Percentiles rank a stretch among this genome's conserved stretches.
phyloP scores from a whole-genome alignment of 805 yeast genomes.

The Pichia cabralensis region DNA sequence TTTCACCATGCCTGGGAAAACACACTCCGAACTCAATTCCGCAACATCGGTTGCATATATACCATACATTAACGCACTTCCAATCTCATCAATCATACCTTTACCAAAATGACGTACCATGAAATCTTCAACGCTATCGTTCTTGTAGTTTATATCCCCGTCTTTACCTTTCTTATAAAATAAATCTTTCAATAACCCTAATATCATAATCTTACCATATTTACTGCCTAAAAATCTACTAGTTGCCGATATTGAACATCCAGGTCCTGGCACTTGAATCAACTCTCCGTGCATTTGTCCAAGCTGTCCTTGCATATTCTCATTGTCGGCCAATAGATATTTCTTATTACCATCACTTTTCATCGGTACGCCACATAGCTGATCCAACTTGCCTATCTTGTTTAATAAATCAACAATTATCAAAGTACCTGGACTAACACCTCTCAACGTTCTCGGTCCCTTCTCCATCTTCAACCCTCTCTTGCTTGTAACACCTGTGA shows the following conservation, averaged over 20 bases:
- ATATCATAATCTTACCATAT: conserved; percentile 11
- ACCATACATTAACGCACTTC: conserved; percentile 82
- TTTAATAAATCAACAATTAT: conserved; percentile 51
- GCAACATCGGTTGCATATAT: conserved; percentile 80
- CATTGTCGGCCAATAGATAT: conserved; percentile 38
- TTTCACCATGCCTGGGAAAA: conserved; percentile 44
- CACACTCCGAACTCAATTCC: conserved; percentile 53
- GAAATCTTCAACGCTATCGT: conserved; percentile 39
- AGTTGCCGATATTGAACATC: conserved; percentile 29
- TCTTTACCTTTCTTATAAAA: not conserved
- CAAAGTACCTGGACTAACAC: conserved; percentile 69
- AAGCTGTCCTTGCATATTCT: conserved; percentile 13
- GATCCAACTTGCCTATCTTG: conserved; percentile 36
- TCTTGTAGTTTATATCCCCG: not conserved
- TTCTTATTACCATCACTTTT: conserved; percentile 60
- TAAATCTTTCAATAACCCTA: conserved; percentile 4
- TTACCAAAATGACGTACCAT: conserved; percentile 62
- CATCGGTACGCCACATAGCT: conserved; percentile 49
- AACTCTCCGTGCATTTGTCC: conserved; percentile 29
- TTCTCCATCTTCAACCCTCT: conserved; percentile 41
- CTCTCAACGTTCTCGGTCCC: conserved; percentile 88
- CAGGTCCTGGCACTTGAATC: conserved; percentile 34
- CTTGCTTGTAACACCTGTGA: conserved; percentile 15
- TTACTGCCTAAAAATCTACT: conserved; percentile 21
- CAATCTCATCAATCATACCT: conserved; percentile 40